Percentiles rank a stretch among this genome's conserved stretches.
Evolutionary conservation across 768 basidiomycete species (phyloP).

Genomic region (Rhodocollybia butyracea): DNA sequence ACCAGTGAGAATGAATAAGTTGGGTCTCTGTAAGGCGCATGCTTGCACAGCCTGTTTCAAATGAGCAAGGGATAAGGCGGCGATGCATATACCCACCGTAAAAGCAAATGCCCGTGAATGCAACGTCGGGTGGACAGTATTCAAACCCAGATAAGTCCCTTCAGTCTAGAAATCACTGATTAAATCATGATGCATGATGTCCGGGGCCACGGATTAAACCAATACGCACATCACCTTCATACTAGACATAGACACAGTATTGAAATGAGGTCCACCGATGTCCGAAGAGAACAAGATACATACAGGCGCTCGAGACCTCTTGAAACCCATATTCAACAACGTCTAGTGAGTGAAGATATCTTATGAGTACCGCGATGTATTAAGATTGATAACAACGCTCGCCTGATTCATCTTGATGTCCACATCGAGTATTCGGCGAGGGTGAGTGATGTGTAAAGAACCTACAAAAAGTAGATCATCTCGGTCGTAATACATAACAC

Average conservation of each 20-base stretch:
- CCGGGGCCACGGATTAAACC: neutral
- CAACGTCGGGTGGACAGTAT: conserved; percentile 18
- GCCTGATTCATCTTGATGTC: conserved; percentile 10
- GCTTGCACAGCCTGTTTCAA: neutral
- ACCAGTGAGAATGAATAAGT: conserved; percentile 20
- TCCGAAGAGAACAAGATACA: conserved; percentile 1
- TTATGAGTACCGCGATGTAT: neutral
- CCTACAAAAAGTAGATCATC: conserved; percentile 1
- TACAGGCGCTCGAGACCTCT: conserved; percentile 3
- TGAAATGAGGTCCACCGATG: neutral
- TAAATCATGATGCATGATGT: neutral
- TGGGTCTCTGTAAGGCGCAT: conserved; percentile 11
- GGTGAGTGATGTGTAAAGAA: conserved; percentile 11
- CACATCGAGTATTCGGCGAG: conserved; percentile 7
- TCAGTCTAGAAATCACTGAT: neutral
- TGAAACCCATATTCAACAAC: conserved; percentile 8
- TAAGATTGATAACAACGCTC: neutral
- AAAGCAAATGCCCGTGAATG: conserved; percentile 26
- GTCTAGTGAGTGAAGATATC: conserved; percentile 6
- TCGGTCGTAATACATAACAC: too few relatives aligned
- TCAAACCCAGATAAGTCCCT: neutral
- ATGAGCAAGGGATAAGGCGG: neutral
- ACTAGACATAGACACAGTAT: neutral
- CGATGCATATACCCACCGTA: conserved; percentile 21
- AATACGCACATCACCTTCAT: neutral